These are phyloP conservation scores for Apiotrichum brassicae DNA, from an alignment of 1,284 basidiomycete genomes.

Conservation along the genomic window DNA sequence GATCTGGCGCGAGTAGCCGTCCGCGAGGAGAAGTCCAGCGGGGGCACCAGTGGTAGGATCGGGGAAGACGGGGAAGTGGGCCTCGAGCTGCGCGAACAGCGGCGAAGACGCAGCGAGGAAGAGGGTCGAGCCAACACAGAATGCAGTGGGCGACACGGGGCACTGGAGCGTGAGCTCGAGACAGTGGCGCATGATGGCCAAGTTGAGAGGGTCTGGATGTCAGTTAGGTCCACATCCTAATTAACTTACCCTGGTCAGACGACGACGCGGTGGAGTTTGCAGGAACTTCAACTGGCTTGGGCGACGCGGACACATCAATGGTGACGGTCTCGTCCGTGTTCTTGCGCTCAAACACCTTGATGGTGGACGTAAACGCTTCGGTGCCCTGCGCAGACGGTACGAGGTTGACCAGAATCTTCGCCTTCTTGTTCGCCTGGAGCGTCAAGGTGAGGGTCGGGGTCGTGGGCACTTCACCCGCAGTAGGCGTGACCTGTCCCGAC, in stretches of 20 bases:
- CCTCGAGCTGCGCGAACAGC: slow-evolving; percentile 37
- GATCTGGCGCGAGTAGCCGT: slow-evolving; percentile 87
- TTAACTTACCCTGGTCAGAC: slow-evolving; percentile 9
- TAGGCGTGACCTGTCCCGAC: slow-evolving; percentile 7
- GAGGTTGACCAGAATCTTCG: slow-evolving; percentile 36
- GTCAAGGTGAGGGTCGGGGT: slow-evolving; percentile 18
- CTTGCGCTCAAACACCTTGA: slow-evolving; percentile 39
- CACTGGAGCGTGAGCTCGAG: slow-evolving; percentile 42
- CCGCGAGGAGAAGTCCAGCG: slow-evolving; percentile 57
- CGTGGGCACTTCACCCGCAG: slow-evolving; percentile 3
- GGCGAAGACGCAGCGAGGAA: slow-evolving; percentile 50
- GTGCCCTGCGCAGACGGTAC: slow-evolving; percentile 8
- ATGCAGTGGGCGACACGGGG: slow-evolving; percentile 60
- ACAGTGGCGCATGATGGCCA: slow-evolving; percentile 41
- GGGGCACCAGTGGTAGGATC: slow-evolving; percentile 8
- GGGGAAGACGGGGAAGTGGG: slow-evolving; percentile 28
- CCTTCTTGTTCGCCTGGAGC: slow-evolving; percentile 39
- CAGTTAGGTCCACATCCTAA: neutral
- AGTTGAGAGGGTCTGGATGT: slow-evolving; percentile 32
- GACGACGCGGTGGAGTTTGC: neutral
- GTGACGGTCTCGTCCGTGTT: slow-evolving; percentile 41
- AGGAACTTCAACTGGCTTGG: slow-evolving; percentile 1
- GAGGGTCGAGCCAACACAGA: slow-evolving; percentile 89
- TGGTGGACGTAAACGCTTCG: slow-evolving; percentile 12
- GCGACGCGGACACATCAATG: slow-evolving; percentile 20